A percentile compares a stretch with the other conserved stretches of the same genome.
These are phyloP conservation scores for Phlebopus sp. DNA, from an alignment of 1,284 basidiomycete genomes.

Conservation along the genomic window DNA sequence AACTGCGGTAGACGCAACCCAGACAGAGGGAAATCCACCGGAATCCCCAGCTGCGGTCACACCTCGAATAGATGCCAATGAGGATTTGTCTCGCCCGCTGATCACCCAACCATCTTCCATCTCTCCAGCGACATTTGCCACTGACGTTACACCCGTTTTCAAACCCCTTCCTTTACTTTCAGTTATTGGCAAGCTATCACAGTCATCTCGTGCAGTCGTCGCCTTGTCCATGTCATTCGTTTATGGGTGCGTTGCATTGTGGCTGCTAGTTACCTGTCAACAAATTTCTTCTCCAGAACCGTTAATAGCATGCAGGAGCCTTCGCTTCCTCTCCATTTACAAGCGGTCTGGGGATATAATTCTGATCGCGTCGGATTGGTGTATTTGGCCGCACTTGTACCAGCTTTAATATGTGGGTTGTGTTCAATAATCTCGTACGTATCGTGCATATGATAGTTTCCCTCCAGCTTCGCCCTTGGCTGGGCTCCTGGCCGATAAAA, in stretches of 20 bases:
- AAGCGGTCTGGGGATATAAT: constrained; percentile 57
- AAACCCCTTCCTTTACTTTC: constrained; percentile 36
- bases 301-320: constrained; percentile 58
- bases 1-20: too few species aligned
- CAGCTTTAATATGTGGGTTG: constrained; percentile 61
- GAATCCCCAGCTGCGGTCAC: too few species aligned
- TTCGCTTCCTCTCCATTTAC: constrained; percentile 64
- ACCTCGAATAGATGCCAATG: too few species aligned
- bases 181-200: constrained; percentile 46
- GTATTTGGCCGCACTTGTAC: constrained; percentile 68
- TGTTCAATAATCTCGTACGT: not conserved
- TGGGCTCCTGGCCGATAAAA: constrained; percentile 60
- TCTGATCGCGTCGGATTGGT: constrained; percentile 66
- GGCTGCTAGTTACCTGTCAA: not conserved
- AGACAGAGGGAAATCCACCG: too few species aligned
- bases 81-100: too few species aligned
- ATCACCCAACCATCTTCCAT: too few species aligned
- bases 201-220: constrained; percentile 54
- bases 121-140: too few species aligned
- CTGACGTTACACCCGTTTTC: constrained; percentile 19
- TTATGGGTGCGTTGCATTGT: constrained; percentile 49
- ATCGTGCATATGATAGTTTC: constrained; percentile 8
- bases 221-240: constrained; percentile 53
- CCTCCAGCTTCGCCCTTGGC: constrained; percentile 55
- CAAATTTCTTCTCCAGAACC: constrained; percentile 38